phyloP scores from a whole-genome alignment of 305 asterid genomes.

The Fraxinus sp. region DNA sequence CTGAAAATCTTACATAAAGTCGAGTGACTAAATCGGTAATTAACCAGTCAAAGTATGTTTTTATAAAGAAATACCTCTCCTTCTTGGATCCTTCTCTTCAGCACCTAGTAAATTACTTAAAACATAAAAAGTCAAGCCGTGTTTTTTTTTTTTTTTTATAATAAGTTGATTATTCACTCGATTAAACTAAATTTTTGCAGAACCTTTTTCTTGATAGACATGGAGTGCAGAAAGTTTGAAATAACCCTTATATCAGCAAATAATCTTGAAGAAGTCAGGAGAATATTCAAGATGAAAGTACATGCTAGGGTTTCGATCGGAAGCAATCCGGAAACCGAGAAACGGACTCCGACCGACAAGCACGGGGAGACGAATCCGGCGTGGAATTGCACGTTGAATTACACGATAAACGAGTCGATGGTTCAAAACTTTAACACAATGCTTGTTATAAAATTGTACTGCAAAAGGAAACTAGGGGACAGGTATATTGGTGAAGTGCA shows the following conservation, averaged over 20 bases:
- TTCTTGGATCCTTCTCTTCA: neutral
- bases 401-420: slow-evolving; percentile 45
- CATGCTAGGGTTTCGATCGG: slow-evolving; percentile 54
- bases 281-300: slow-evolving; percentile 52
- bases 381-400: slow-evolving; percentile 58
- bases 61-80: neutral
- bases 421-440: slow-evolving; percentile 43
- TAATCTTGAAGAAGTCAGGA: slow-evolving; percentile 50
- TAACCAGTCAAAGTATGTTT: neutral
- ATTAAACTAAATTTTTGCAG: neutral
- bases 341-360: slow-evolving; percentile 53
- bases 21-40: too few species aligned
- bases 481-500: slow-evolving; percentile 66
- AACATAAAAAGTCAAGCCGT: neutral
- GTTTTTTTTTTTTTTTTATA: neutral
- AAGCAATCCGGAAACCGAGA: slow-evolving; percentile 24
- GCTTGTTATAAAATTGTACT: slow-evolving; percentile 61
- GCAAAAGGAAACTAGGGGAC: slow-evolving; percentile 59
- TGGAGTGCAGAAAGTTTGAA: slow-evolving; percentile 62
- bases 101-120: neutral
- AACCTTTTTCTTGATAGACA: neutral
- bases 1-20: too few species aligned
- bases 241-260: slow-evolving; percentile 52
- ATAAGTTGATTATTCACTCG: neutral
- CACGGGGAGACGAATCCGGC: slow-evolving; percentile 66